Base-by-base conservation (phyloP, 1,284 basidiomycete species). In the Microbotryomycetes sp. region DNA sequence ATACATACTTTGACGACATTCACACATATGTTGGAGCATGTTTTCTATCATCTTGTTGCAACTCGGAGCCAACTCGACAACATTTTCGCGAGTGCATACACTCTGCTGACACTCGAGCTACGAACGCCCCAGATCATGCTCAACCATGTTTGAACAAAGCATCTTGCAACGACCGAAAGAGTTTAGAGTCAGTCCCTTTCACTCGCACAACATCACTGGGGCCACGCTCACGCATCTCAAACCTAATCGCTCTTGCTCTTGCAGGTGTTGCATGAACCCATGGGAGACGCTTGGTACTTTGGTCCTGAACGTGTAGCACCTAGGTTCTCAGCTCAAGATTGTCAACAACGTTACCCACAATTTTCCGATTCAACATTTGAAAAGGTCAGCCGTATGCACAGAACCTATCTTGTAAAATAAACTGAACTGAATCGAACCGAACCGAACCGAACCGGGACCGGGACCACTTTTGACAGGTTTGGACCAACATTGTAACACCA, bases 111-210 rank as follows among this genome's bases (percentile, higher is more conserved):
- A n/a, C n/a, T n/a, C n/a, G n/a, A n/a, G n/a, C n/a, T n/a, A n/a
- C n/a, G n/a, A n/a, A n/a, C n/a, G 6, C 9, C 28, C n/a, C 49
- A 51, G 65, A 3, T 58, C 54, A 4, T 54, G 54, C 23, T 62
- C 60, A 2, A 70, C 70, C 58, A 70, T 70, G 66, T 70, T 71
- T 54, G 70, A 71, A 48, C 64, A 62, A 47, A 60, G 60, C 49
- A 42, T 71, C 29, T 55, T 71, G 5, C 57, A 57, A 15, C 36
- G 59, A 1, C 53, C 49, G 7, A 49, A 64, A 28, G 68, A 70
- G 23, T 70, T 71, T 42, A 23, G 15, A 22, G 16, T 56, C 16
- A 23, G 29, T 15, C 23, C 19, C 16, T 6, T 26, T 22, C 15
- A 19, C 23, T 25, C 46, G 19, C 32, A 16, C 14, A 46, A 31